These are phyloP conservation scores for Codiaeum variegatum DNA, from an alignment of 441 rosid genomes.

Conservation along the genomic window DNA sequence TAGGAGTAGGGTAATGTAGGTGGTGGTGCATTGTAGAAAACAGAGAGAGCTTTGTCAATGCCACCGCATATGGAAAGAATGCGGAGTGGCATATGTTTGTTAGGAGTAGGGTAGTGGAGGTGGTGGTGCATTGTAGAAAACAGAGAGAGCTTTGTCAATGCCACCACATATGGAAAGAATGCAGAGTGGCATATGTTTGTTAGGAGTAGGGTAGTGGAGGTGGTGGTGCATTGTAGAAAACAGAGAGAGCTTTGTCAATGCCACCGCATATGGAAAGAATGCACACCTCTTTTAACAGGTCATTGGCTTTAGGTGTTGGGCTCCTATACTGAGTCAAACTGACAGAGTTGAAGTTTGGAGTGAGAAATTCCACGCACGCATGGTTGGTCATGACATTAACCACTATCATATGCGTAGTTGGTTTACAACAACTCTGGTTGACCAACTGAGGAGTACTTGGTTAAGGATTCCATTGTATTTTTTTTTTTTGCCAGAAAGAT, in stretches of 20 bases:
- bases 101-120: constrained; percentile 31
- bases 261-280: constrained; percentile 33
- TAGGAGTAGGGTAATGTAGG: constrained; percentile 31
- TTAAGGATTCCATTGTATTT: too few relatives aligned
- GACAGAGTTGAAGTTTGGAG: constrained; percentile 21
- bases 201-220: constrained; percentile 31
- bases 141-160: constrained; percentile 41
- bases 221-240: constrained; percentile 35
- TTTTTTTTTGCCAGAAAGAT: too few relatives aligned
- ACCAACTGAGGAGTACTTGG: too few relatives aligned
- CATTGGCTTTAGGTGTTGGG: constrained; percentile 6
- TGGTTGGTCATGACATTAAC: background rate
- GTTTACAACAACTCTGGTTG: too few relatives aligned
- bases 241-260: constrained; percentile 41
- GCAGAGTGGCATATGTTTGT: constrained; percentile 44
- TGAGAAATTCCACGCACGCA: constrained; percentile 19
- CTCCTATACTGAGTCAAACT: background rate
- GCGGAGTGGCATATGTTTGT: constrained; percentile 45
- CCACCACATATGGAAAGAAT: constrained; percentile 33
- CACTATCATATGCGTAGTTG: too few relatives aligned
- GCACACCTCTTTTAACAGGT: constrained; percentile 27
- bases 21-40: constrained; percentile 35
- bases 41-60: constrained; percentile 41
- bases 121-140: constrained; percentile 35
- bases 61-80: constrained; percentile 33